A percentile compares a stretch with the other conserved stretches of the same genome.
Evolutionary conservation across 2,329 filamentous ascomycete species (phyloP).

Genomic region (Alternaria incomplexa): DNA sequence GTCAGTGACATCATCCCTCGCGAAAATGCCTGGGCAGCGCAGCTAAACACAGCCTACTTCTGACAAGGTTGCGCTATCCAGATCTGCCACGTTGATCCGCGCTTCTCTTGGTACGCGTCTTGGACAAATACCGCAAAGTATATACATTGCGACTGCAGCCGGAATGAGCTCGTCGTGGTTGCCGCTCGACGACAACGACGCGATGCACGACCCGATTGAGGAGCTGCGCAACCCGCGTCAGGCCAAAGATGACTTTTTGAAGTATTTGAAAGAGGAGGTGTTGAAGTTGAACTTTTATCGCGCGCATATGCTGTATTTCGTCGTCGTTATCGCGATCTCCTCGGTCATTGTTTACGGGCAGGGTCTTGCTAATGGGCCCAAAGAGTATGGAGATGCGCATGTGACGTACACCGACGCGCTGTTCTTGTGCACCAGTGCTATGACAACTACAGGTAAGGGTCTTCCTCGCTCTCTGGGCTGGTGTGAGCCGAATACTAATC

Average conservation of each 20-base stretch:
- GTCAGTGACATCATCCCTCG: constrained; percentile 7
- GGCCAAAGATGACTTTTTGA: constrained; percentile 24
- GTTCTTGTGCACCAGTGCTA: constrained; percentile 38
- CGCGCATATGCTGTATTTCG: constrained; percentile 40
- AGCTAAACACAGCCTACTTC: not conserved
- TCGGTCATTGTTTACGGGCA: constrained; percentile 39
- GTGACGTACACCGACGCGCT: constrained; percentile 36
- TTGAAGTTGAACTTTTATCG: constrained; percentile 31
- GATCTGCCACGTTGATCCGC: not conserved
- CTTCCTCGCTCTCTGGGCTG: not conserved
- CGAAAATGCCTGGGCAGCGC: not conserved
- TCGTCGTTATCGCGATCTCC: constrained; percentile 31
- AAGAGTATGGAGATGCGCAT: constrained; percentile 20
- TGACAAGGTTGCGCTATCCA: not conserved
- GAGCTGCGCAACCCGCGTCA: constrained; percentile 23
- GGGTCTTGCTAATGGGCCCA: constrained; percentile 30
- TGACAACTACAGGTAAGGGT: constrained; percentile 37
- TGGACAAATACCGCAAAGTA: not conserved
- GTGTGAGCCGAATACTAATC: not conserved
- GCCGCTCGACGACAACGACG: constrained; percentile 8
- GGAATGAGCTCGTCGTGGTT: constrained; percentile 10
- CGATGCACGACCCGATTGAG: constrained; percentile 24
- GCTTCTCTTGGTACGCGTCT: not conserved
- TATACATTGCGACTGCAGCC: not conserved
- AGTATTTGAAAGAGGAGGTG: constrained; percentile 23